These are phyloP conservation scores for Kokia cookei DNA, from an alignment of 441 rosid species.

Conservation along the genomic window DNA sequence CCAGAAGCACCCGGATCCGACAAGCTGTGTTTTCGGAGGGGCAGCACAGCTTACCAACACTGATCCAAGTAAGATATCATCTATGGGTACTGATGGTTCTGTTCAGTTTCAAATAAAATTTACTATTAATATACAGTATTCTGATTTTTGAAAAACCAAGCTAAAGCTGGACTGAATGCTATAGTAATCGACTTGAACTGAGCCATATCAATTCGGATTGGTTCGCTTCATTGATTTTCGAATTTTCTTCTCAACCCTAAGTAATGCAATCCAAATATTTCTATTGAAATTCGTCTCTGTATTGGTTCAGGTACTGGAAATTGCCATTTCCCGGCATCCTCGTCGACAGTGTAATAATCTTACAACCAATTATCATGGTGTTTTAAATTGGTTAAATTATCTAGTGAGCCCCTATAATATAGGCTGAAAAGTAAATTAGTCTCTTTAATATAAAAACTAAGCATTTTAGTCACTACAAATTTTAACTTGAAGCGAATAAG, in stretches of 20 bases:
- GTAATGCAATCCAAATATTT: neutral
- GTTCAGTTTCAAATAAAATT: neutral
- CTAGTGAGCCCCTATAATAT: neutral
- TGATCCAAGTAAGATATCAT: conserved; percentile 75
- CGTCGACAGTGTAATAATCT: conserved; percentile 49
- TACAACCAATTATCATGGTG: conserved; percentile 7
- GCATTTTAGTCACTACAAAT: too few species aligned
- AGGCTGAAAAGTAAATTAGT: neutral
- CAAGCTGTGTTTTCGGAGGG: conserved; percentile 90
- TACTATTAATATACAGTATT: neutral
- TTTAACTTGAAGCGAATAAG: too few species aligned
- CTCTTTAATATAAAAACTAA: too few species aligned
- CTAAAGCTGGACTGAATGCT: too few species aligned
- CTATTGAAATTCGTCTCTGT: conserved; percentile 2
- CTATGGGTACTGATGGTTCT: neutral
- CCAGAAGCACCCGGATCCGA: conserved; percentile 89
- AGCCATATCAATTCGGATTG: neutral
- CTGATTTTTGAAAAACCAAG: neutral
- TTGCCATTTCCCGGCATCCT: conserved; percentile 60
- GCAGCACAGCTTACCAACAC: conserved; percentile 68
- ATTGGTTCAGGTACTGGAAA: conserved; percentile 70
- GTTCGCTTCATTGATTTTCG: neutral
- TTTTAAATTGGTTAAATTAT: neutral
- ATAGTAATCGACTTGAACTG: too few species aligned
- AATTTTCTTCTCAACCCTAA: neutral